Conservation (phyloP, 2,329 filamentous ascomycete species). For the Pseudogymnoascus sp. region DNA sequence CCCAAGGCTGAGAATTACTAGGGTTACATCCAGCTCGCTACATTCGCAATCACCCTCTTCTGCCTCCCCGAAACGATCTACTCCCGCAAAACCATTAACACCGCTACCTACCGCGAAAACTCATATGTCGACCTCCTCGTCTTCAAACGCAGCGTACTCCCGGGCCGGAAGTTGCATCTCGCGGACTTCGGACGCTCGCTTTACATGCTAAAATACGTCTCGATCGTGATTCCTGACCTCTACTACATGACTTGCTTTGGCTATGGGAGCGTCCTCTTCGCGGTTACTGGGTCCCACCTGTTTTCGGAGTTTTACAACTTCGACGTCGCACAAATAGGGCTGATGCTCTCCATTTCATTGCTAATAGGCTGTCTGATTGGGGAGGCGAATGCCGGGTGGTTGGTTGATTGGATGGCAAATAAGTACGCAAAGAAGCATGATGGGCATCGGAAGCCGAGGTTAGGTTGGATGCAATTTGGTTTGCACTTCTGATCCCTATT, state of each 20-base stretch:
- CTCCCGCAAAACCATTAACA: conserved; percentile 22
- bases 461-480: conserved; percentile 28
- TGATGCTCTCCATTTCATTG: too few species aligned
- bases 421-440: conserved; percentile 23
- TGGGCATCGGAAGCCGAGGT: conserved; percentile 26
- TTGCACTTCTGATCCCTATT: conserved; percentile 22
- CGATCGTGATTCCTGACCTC: conserved; percentile 23
- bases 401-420: conserved; percentile 26
- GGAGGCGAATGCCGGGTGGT: conserved; percentile 23
- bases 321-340: too few species aligned
- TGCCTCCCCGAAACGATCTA: conserved; percentile 27
- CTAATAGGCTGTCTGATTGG: conserved; percentile 21
- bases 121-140: conserved; percentile 21
- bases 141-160: conserved; percentile 14
- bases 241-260: conserved; percentile 25
- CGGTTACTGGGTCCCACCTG: too few species aligned
- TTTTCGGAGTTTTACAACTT: too few species aligned
- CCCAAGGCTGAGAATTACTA: conserved; percentile 27
- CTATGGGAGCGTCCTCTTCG: conserved; percentile 19
- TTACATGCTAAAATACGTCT: conserved; percentile 24
- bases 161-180: conserved; percentile 20
- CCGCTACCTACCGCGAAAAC: conserved; percentile 18
- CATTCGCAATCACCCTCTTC: conserved; percentile 23
- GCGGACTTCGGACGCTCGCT: conserved; percentile 24
- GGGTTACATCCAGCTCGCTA: conserved; percentile 19